Evolutionary conservation across 2,329 filamentous ascomycete genomes (phyloP), one percentile per base, ranked within the genome.

Genomic region (Talaromyces sp.): DNA sequence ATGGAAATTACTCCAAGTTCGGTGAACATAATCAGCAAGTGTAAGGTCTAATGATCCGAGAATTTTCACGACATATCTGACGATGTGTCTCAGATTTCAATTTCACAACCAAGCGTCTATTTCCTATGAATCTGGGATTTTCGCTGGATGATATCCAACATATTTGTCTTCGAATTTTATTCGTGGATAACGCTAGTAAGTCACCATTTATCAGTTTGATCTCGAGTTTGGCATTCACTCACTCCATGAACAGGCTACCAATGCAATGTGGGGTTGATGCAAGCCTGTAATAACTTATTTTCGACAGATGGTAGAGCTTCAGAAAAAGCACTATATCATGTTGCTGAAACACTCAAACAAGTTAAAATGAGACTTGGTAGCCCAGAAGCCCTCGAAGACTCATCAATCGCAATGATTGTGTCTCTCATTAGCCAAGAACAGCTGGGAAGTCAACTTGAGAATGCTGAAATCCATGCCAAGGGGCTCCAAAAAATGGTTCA

Each of bases 261-360:
- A 20, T 54, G 52, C 32, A 52, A 47, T 27, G 17, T 52, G n/a
- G 42, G 41, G 11, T 14, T 57, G n/a, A 55, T 55, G 49, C 45
- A 57, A 20, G 48, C 55, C 19, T 52, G 52, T 46, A 57, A 57
- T 14, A 49, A 47, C 39, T 49, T 57, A 24, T 52, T 43, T 20
- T 22, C 33, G 10, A 30, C 42, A 14, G 6, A 51, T 30, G 52
- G 49, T 9, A 20, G 20, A 14, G 47, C 30, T 42, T 39, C 45
- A 5, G 7, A 35, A 4, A 55, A 43, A 33, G 55, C 52, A 14
- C 32, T 57, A 16, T 50, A 50, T 40, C 52, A 57, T 22, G 35
- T 55, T 24, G 49, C 52, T 16, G 48, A 55, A 16, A 48, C 55
- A 45, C 36, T 57, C 37, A 17, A 22, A 19, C 46, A 42, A 7